Base-by-base conservation (phyloP, 371 early-diverging fungal species). In the Apophysomyces sp. region DNA sequence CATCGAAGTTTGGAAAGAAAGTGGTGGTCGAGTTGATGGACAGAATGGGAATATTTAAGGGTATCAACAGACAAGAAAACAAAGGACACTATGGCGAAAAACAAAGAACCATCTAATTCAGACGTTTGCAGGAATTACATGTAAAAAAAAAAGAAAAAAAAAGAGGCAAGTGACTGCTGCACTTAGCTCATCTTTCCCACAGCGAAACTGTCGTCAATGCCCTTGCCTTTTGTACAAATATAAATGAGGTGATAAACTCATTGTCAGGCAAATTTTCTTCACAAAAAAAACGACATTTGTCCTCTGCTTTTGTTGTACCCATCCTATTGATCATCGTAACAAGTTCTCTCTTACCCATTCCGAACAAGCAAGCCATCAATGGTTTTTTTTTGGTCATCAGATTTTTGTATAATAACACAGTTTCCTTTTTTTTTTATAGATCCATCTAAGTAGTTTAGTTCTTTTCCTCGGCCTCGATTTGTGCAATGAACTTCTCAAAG, bases 401-500 rank as follows among this genome's bases (percentile, higher is more conserved):
- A 11, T 21, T 44, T 55, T n/a, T 57, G 49, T 40, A 56, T 52
- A 54, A 54, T n/a, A 29, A 26, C 52, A 16, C 29, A 12, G 15
- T 30, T 30, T 31, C 36, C n/a, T 15, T 54, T 69, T 65, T 54
- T 52, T 62, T 62, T 52, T 65, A 60, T 21, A 24, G 29, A 57
- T 57, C 58, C 40, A 61, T 52, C 21, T 44, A 44, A 44, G 26
- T 36, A 30, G 29, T 58, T 68, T 64, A 69, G 37, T 64, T 64
- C 60, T 58, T 69, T 30, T 69, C 67, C 30, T 57, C 49, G 28
- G 63, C 59, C 62, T 82, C 82, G 61, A 71, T 59, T 62, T 86
- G 78, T 64, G 72, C 69, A 67, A 86, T 63, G 63, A 72, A 77
- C 76, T 84, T 83, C 63, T 87, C 87, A 55, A 87, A 72, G 68